These are phyloP conservation scores for Penicillium dipodomyicola DNA, from an alignment of 495 filamentous ascomycete genomes.

Conservation along the genomic window DNA sequence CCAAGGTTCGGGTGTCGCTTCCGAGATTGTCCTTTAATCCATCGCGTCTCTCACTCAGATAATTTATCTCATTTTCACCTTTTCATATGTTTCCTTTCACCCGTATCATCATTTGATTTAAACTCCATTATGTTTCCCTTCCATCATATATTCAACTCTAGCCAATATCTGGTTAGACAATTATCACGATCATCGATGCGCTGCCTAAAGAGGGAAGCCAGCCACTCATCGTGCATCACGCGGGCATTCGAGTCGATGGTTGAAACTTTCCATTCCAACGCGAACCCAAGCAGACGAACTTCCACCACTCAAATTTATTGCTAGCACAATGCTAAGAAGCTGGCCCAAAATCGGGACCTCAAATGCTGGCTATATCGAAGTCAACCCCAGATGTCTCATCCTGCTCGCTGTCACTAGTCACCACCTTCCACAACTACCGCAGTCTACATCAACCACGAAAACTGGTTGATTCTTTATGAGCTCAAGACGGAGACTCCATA, in stretches of 20 bases:
- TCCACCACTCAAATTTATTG: not conserved
- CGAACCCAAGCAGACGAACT: not conserved
- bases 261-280: not conserved
- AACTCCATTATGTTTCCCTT: not conserved
- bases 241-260: not conserved
- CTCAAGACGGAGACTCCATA: not conserved
- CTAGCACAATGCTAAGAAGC: not conserved
- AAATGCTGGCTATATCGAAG: not conserved
- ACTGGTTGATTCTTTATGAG: not conserved
- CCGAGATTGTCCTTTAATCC: not conserved
- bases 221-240: too few relatives aligned
- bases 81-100: not conserved
- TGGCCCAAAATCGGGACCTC: not conserved
- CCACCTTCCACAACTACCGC: not conserved
- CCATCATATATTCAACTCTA: not conserved
- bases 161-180: too few relatives aligned
- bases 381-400: not conserved
- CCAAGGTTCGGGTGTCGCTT: too few relatives aligned
- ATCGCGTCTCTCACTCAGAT: not conserved
- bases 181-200: too few relatives aligned
- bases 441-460: not conserved
- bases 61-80: not conserved
- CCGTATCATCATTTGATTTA: not conserved
- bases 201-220: too few relatives aligned
- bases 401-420: not conserved